Evolutionary conservation across 192 early-diverging fungal species (phyloP).

Genomic region (Umbelopsis isabellina): DNA sequence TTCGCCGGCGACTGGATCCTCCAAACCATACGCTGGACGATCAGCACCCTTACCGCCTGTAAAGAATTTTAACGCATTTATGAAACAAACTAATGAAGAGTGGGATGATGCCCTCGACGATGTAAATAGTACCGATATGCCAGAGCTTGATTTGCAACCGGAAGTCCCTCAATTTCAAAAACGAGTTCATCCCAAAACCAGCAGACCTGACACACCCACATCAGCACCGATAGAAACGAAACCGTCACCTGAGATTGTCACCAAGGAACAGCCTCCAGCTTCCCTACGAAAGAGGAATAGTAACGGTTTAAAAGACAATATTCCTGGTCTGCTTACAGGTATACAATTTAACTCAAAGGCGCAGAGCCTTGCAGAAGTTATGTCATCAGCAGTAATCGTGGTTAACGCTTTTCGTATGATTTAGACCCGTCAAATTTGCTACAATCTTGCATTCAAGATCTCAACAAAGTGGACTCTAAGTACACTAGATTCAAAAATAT

Average conservation of each 20-base stretch:
- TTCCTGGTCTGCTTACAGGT: slow-evolving; percentile 9
- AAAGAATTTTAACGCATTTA: slow-evolving; percentile 42
- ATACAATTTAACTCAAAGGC: not conserved
- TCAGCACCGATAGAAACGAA: slow-evolving; percentile 3
- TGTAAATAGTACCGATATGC: slow-evolving; percentile 19
- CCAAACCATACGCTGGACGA: slow-evolving; percentile 17
- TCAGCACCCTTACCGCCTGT: slow-evolving; percentile 25
- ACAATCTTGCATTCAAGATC: slow-evolving; percentile 1
- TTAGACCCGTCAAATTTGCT: slow-evolving; percentile 39
- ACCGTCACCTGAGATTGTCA: not conserved
- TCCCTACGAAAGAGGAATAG: slow-evolving; percentile 3
- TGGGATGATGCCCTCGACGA: slow-evolving; percentile 44
- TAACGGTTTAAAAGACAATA: slow-evolving; percentile 25
- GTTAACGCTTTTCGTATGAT: not conserved
- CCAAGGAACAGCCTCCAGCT: not conserved
- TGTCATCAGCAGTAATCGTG: too few species aligned
- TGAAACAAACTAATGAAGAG: slow-evolving; percentile 47
- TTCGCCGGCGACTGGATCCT: not conserved
- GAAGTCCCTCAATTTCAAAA: slow-evolving; percentile 1
- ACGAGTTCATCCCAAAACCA: not conserved
- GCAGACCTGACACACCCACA: not conserved
- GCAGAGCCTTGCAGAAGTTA: not conserved
- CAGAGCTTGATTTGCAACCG: not conserved
- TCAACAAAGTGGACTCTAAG: slow-evolving; percentile 29
- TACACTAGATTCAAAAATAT: slow-evolving; percentile 55